Conservation (phyloP, 352 stramenopile species). For the Globisporangium irregulare region DNA sequence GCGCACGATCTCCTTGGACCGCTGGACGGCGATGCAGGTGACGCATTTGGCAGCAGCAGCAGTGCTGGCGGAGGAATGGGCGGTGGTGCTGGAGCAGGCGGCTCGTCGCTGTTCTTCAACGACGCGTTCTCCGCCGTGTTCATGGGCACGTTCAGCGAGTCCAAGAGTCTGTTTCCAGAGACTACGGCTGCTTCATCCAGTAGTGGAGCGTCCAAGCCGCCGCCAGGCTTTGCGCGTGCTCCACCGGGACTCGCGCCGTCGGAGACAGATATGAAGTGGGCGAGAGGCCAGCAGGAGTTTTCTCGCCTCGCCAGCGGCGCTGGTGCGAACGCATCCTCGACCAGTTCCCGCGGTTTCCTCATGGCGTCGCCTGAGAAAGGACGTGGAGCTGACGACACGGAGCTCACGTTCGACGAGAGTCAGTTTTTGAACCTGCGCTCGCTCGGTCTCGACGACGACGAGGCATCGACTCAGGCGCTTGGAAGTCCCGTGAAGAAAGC, state of each 20-base stretch:
- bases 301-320: slow-evolving; percentile 30
- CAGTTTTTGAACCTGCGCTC: slow-evolving; percentile 60
- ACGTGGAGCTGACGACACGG: slow-evolving; percentile 33
- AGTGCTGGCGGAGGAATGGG: slow-evolving; percentile 6
- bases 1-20: slow-evolving; percentile 81
- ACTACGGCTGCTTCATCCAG: neutral
- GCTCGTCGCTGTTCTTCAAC: slow-evolving; percentile 81
- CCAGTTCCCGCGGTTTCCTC: neutral
- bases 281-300: slow-evolving; percentile 70
- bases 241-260: slow-evolving; percentile 54
- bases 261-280: slow-evolving; percentile 76
- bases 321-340: neutral
- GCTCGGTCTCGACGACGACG: slow-evolving; percentile 74
- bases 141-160: slow-evolving; percentile 73
- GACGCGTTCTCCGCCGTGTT: slow-evolving; percentile 83
- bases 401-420: slow-evolving; percentile 57
- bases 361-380: slow-evolving; percentile 4
- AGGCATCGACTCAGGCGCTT: slow-evolving; percentile 21
- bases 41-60: slow-evolving; percentile 17
- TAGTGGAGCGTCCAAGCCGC: slow-evolving; percentile 26
- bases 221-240: slow-evolving; percentile 52
- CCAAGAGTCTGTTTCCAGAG: slow-evolving; percentile 15
- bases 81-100: slow-evolving; percentile 21
- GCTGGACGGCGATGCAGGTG: slow-evolving; percentile 31
- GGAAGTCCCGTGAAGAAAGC: slow-evolving; percentile 12